Evolutionary conservation across 768 basidiomycete genomes (phyloP), one percentile per base, ranked within the genome.

Genomic region (Phlebiopsis flavidoalba): DNA sequence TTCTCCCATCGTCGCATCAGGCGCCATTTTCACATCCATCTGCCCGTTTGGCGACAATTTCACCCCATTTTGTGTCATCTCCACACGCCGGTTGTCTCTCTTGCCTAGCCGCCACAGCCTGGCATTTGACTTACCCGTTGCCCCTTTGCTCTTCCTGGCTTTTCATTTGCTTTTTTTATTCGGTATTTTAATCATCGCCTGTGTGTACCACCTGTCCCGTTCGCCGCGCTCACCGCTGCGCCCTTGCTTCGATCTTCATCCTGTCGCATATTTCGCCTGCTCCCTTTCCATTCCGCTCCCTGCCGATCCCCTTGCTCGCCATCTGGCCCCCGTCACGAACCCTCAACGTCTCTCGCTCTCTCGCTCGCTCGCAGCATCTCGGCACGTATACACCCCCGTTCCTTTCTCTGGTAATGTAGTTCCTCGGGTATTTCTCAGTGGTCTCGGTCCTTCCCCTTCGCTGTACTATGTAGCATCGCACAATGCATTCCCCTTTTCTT

Each of bases 1-100:
- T 8, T 6, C 50, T 3, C 35, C 52, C 37, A 46, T 57, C 55
- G 33, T n/a, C 63, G 53, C 53, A 49, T 21, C 49, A 40, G 57
- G 61, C 8, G 55, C 54, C 53, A 66, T 64, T 58, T 62, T 49
- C 51, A 68, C 65, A 64, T 31, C 26, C 52, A 19, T 53, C 31
- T 24, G 35, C 26, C 35, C 35, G 31, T 7, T 5, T n/a, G 36
- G 21, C 24, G 24, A 31, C 52, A 17, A 35, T 26, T 53, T 35
- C 24, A 31, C 19, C 19, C 14, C 26, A 35, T 50, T 17, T n/a
- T 53, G 15, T 53, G 12, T 35, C 21, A n/a, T 19, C 12, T 17
- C 26, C 11, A 24, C 17, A 11, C 12, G 8, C 52, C n/a, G 24
- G 21, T 26, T 12, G n/a, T 53, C 14, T 52, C 50, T 53, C 52